Base-by-base conservation (phyloP, 2,329 filamentous ascomycete genomes). In the Pezicula radicicola region DNA sequence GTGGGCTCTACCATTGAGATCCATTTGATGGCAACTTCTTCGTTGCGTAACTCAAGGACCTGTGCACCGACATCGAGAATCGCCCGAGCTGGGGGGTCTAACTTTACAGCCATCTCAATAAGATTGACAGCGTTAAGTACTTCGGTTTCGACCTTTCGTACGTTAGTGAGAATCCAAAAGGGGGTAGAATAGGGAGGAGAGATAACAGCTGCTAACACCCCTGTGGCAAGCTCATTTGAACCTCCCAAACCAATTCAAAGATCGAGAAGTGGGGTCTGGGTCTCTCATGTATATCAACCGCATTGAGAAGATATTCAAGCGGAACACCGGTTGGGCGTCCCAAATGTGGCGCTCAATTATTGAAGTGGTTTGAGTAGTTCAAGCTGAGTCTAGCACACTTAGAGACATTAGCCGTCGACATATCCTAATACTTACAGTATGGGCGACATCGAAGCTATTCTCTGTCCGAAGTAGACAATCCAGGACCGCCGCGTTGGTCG, bases 51-150 rank as follows among this genome's bases (percentile, higher is more conserved):
- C 28, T 91, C 86, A 0, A 91, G 64, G 5, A 91, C 79, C 46
- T 86, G 81, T 0, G 88, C 87, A 0, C 88, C 87, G 0, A 88
- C 85, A 56, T 91, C 87, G 0, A 91, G 71, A 1, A 91, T 77
- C 0, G 91, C 85, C 0, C 76, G 74, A 0, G 79, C 71, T 0
- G 68, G 62, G 0, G 70, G 68, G 0, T 70, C 41, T 42, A 79
- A 65, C 0, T 43, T 43, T 0, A 69, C 63, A 0, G 87, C 69
- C 4, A 73, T 63, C 0, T 66, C 30, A 0, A 91, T 60, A 0
- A 88, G 60, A 1, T 60, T 54, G 10, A 73, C 62, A 0, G 74
- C 73, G 48, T 75, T 64, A 0, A 68, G 54, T 4, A 59, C 41
- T 15, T 54, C 30, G 5, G 52, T 51, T 6, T 2, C 33, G 6